phyloP scores from a whole-genome alignment of 306 rosid genomes.

The Phaseolus lunatus region DNA sequence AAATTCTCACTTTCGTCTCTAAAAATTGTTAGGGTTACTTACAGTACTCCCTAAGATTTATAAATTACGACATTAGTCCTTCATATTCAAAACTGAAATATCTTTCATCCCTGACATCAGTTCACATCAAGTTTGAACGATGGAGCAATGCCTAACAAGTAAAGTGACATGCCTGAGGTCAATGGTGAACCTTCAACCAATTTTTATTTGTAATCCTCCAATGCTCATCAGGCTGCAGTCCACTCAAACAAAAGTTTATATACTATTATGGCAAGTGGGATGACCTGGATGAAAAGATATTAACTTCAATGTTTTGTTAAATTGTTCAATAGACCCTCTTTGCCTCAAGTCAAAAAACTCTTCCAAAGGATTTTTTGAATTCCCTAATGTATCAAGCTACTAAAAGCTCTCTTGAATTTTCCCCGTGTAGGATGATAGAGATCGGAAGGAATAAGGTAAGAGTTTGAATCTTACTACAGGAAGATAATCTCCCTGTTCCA shows the following conservation, averaged over 20 bases:
- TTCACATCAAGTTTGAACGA: background rate
- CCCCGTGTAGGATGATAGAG: background rate
- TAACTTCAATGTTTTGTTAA: background rate
- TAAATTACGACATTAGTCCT: background rate
- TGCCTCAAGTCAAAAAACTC: background rate
- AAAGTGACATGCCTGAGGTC: background rate
- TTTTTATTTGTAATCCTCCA: background rate
- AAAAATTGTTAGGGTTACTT: background rate
- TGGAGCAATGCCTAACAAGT: background rate
- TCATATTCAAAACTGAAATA: background rate
- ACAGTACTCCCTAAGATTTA: background rate
- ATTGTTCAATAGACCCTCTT: background rate
- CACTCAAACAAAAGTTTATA: background rate
- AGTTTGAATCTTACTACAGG: background rate
- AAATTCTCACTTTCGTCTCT: background rate
- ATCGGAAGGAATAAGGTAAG: background rate
- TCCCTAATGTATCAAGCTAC: background rate
- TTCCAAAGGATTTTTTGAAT: background rate
- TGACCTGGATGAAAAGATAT: background rate
- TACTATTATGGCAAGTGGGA: background rate
- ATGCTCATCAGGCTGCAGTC: background rate
- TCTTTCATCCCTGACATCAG: background rate
- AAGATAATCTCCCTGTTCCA: background rate
- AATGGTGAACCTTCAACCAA: background rate
- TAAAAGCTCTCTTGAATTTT: background rate